Evolutionary conservation across 148 eudicot species (phyloP), one percentile per base, ranked within the genome.

Genomic region (Agrostemma githago): DNA sequence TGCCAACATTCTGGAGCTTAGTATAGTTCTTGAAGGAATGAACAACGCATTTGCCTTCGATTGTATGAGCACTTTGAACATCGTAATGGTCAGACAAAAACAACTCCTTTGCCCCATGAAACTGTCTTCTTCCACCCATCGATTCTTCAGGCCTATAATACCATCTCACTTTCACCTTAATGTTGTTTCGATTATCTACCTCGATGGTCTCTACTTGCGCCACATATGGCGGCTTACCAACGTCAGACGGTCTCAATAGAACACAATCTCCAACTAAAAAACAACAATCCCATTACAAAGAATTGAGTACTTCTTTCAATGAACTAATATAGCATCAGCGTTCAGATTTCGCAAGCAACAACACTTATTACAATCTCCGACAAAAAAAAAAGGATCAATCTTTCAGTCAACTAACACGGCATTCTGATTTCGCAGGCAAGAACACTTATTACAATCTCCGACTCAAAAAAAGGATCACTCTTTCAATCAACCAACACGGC

Each of bases 131-230:
- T 53, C 98, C 98, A 5, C 98, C 98, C 74, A 87, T 80, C 16
- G 98, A 90, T 83, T 93, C 98, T 73, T 93, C 98, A 15, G 98
- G 98, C 75, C 98, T 85, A 51, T 90, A 92, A 71, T 93, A 93
- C 98, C 98, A 93, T 72, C 90, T 80, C 46, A 93, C 90, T 59
- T 76, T 87, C 67, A 93, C 88, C 79, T 77, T 90, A 62, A 87
- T 93, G 75, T 89, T 80, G 82, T 38, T 91, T 82, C 83, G 46
- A 37, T 78, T 78, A 79, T 89, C 93, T 2, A 89, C 83, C 72
- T 90, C 96, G 42, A 92, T 82, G 56, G 66, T 83, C 77, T 90
- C 98, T 14, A 90, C 82, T 15, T 85, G 80, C 14, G 98, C 96
- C 15, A 92, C 90, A 74, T 92, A 92, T 5, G 98, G 81, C 5